These are phyloP conservation scores for Leishmania tarentolae DNA, from an alignment of 208 protist genomes.

Conservation along the genomic window DNA sequence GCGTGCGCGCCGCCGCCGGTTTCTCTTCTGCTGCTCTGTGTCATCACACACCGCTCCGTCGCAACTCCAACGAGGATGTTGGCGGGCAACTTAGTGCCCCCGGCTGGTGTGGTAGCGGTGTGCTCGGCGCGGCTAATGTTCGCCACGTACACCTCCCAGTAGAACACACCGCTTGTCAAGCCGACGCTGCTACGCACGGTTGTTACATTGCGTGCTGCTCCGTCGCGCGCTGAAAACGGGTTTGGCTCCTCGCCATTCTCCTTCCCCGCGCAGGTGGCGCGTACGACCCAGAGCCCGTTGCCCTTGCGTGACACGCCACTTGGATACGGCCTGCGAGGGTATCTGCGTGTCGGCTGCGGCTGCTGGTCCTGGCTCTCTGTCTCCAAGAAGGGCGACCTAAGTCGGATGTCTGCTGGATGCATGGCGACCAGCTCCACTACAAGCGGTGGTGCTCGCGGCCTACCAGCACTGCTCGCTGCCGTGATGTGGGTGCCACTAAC, in stretches of 20 bases:
- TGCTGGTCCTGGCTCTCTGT: not conserved
- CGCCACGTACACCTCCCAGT: conserved; percentile 87
- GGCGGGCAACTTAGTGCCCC: conserved; percentile 12
- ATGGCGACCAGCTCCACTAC: conserved; percentile 15
- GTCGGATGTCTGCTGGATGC: not conserved
- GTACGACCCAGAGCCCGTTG: conserved; percentile 36
- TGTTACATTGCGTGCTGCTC: conserved; percentile 33
- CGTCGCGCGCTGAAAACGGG: conserved; percentile 21
- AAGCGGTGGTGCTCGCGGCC: not conserved
- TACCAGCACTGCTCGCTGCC: not conserved
- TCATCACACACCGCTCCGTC: conserved; percentile 38
- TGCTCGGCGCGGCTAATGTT: conserved; percentile 40
- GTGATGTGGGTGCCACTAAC: not conserved
- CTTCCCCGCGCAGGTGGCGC: conserved; percentile 20
- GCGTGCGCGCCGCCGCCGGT: not conserved
- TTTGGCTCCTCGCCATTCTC: conserved; percentile 4
- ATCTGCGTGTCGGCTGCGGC: not conserved
- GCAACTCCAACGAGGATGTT: conserved; percentile 63
- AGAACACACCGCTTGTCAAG: conserved; percentile 76
- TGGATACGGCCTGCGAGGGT: not conserved
- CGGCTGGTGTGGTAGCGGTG: not conserved
- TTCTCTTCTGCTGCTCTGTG: not conserved
- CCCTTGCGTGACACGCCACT: conserved; percentile 26
- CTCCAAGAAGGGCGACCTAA: not conserved
- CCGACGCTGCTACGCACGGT: conserved; percentile 73